These are phyloP conservation scores for Conticribra weissflogii DNA, from an alignment of 108 stramenopile genomes.

Conservation along the genomic window DNA sequence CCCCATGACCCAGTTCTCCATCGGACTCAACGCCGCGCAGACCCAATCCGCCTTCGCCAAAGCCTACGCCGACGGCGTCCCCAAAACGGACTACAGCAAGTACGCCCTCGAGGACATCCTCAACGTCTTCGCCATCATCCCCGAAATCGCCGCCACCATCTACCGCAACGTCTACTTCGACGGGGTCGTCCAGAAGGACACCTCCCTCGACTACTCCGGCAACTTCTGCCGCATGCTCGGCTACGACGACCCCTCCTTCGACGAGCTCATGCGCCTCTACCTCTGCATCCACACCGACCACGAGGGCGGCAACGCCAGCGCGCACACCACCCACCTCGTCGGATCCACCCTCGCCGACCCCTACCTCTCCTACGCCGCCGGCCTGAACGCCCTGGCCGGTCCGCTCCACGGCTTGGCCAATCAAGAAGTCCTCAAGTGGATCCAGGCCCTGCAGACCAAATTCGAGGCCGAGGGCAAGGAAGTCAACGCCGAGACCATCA, in stretches of 20 bases:
- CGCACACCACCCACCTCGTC: constrained; percentile 98
- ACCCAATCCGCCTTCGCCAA: constrained; percentile 95
- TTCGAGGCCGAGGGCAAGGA: constrained; percentile 95
- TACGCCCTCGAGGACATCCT: constrained; percentile 95
- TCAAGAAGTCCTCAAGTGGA: constrained; percentile 98
- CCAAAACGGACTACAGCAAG: constrained; percentile 95
- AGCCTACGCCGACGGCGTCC: constrained; percentile 90
- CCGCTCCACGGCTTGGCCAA: constrained; percentile 99
- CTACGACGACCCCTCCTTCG: constrained; percentile 90
- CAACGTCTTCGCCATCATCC: constrained; percentile 93
- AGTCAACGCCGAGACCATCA: constrained; percentile 97
- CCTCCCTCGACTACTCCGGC: constrained; percentile 95
- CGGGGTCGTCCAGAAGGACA: constrained; percentile 91
- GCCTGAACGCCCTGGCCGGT: constrained; percentile 97
- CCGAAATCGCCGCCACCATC: constrained; percentile 97
- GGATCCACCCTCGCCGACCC: constrained; percentile 97
- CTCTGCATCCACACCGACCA: constrained; percentile 99
- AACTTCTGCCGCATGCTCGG: constrained; percentile 99
- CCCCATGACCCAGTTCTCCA: constrained; percentile 98
- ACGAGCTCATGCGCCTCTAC: constrained; percentile 99
- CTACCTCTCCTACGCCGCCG: constrained; percentile 94
- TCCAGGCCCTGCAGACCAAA: constrained; percentile 91
- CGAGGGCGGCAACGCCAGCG: constrained; percentile 99
- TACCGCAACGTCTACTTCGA: constrained; percentile 97
- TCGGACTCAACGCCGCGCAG: constrained; percentile 92